A percentile compares a stretch with the other conserved stretches of the same genome.
These are phyloP conservation scores for Gossypium laxum DNA, from an alignment of 441 rosid species.

Conservation along the genomic window DNA sequence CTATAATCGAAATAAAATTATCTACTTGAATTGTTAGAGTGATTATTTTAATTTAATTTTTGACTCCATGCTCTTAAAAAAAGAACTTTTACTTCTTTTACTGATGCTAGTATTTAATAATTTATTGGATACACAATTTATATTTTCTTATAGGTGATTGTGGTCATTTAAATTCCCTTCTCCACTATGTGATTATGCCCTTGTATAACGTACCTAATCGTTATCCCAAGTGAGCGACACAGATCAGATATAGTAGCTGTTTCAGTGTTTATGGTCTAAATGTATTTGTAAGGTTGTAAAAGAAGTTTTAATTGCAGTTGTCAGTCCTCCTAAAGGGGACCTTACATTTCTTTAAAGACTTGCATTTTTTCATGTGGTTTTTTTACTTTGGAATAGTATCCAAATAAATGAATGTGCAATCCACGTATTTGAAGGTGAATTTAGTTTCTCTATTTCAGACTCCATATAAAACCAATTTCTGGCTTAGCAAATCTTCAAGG, in stretches of 20 bases:
- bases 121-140: background rate
- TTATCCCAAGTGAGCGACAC: background rate
- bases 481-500: background rate
- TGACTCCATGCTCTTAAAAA: too few species aligned
- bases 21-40: too few species aligned
- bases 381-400: slow-evolving; percentile 2
- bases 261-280: background rate
- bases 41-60: too few species aligned
- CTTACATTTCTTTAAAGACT: background rate
- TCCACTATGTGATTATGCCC: background rate
- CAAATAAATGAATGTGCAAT: background rate
- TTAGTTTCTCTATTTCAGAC: background rate
- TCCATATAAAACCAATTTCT: background rate
- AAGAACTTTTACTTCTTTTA: too few species aligned
- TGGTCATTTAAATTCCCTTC: background rate
- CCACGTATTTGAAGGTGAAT: background rate
- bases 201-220: background rate
- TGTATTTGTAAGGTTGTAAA: background rate
- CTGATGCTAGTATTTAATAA: background rate
- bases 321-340: background rate
- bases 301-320: background rate
- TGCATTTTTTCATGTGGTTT: background rate
- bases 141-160: background rate
- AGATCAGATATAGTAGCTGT: background rate
- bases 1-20: too few species aligned